Evolutionary conservation across 176 grass and related monocot species (phyloP), one percentile per base, ranked within the genome.

Genomic region (Alloteropsis semialata): DNA sequence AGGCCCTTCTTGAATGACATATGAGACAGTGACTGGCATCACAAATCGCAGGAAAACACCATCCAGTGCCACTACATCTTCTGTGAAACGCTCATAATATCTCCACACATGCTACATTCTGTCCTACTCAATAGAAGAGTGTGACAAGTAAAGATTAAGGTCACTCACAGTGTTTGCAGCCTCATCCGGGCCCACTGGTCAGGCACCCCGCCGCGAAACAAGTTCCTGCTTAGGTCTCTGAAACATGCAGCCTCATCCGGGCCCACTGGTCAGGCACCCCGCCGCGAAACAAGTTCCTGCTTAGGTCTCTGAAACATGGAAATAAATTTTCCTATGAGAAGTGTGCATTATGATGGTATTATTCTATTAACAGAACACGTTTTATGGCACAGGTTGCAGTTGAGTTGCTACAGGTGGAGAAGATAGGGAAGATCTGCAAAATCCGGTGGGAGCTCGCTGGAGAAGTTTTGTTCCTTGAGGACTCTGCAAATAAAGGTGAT

Each of bases 161-260:
- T 64, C 76, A 94, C 94, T 90, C 51, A 97, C 91, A 97, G 81
- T 84, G 19, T 51, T 45, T 81, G 82, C 69, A 97, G 67, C 85
- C 78, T 88, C 94, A 94, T 90, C 39, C 8, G 81, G 42, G 85
- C 78, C 94, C 94, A 97, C 54, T 76, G 68, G 28, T 67, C 65
- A 27, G 94, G 91, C 55, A 97, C 57, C 28, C 76, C 70, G 37
- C 94, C 91, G 57, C 78, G 87, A 24, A 97, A 69, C 44, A 97
- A 74, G 62, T 18, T 97, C 73, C 89, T 88, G 75, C 85, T 94
- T 75, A 94, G 79, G 62, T 97, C 91, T 41, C 94, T 94, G 76
- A 24, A 58, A 48, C 2, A 36, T 36, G 34, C 69, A 97, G 67
- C 85, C 78, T 88, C 94, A 94, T 90, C 39, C 8, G 81, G 42